Conservation (phyloP, 2,329 filamentous ascomycete species). For the Exophiala alcalophila region DNA sequence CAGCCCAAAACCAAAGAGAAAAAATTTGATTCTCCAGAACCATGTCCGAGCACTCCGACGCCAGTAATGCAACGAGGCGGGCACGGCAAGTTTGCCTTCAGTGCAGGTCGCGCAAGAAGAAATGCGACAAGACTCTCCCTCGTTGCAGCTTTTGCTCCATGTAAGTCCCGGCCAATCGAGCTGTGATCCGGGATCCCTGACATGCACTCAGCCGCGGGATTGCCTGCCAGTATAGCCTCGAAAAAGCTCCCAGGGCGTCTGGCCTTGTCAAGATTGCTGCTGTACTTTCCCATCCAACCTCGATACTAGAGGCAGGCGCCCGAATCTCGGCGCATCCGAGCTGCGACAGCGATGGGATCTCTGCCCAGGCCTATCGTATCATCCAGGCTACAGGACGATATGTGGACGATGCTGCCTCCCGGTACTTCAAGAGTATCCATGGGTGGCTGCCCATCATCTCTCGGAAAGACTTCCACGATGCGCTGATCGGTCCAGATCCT, state of each 20-base stretch:
- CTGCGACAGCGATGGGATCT: background rate
- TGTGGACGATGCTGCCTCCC: conserved; percentile 32
- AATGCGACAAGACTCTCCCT: conserved; percentile 25
- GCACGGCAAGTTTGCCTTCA: too few relatives aligned
- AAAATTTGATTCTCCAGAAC: too few relatives aligned
- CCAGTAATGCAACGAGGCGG: too few relatives aligned
- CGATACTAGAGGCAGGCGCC: too few relatives aligned
- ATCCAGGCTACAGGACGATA: conserved; percentile 23
- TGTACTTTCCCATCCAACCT: too few relatives aligned
- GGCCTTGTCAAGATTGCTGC: too few relatives aligned
- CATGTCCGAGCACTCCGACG: too few relatives aligned
- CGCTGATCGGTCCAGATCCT: conserved; percentile 26
- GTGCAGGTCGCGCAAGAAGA: conserved; percentile 28
- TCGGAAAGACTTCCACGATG: conserved; percentile 31
- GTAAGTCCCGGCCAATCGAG: conserved; percentile 12
- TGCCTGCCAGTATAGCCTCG: background rate
- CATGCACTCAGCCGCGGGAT: too few relatives aligned
- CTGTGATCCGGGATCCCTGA: too few relatives aligned
- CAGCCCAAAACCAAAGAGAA: too few relatives aligned
- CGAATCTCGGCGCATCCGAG: background rate
- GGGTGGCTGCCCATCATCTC: conserved; percentile 34
- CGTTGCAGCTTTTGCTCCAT: conserved; percentile 22
- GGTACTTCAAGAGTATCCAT: conserved; percentile 35
- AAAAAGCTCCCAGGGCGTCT: too few relatives aligned
- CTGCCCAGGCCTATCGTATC: conserved; percentile 2